These are phyloP conservation scores for Cucumis hystrix DNA, from an alignment of 306 rosid genomes.

Conservation along the genomic window DNA sequence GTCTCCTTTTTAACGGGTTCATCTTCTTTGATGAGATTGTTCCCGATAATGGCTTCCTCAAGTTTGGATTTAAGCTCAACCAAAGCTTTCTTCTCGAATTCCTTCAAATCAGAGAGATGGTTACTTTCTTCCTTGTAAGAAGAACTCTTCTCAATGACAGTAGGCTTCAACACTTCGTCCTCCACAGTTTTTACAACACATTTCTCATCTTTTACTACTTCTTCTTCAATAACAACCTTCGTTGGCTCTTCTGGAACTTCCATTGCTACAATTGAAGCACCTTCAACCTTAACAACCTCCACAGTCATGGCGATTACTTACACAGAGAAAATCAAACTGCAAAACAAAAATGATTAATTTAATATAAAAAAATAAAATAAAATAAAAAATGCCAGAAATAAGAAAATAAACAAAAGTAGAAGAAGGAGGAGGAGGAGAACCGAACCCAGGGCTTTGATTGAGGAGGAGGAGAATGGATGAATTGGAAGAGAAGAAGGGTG, in stretches of 20 bases:
- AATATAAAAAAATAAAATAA: too few species aligned
- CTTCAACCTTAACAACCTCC: slow-evolving; percentile 22
- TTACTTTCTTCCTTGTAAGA: slow-evolving; percentile 37
- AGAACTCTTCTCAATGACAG: slow-evolving; percentile 22
- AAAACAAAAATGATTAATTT: neutral
- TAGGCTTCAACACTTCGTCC: slow-evolving; percentile 6
- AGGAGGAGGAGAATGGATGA: neutral
- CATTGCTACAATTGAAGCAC: slow-evolving; percentile 11
- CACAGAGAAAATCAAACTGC: neutral
- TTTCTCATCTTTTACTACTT: neutral
- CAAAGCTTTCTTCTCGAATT: slow-evolving; percentile 25
- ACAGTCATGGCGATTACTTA: slow-evolving; percentile 26
- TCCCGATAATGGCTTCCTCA: slow-evolving; percentile 26
- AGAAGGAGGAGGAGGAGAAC: neutral
- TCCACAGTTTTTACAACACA: neutral
- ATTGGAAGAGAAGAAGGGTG: neutral
- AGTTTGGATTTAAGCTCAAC: slow-evolving; percentile 15
- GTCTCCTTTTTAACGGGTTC: slow-evolving; percentile 9
- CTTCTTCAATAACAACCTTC: slow-evolving; percentile 1
- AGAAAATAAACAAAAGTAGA: too few species aligned
- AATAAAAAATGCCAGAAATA: too few species aligned
- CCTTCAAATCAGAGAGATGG: slow-evolving; percentile 27
- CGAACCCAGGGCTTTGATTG: neutral
- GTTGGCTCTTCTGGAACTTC: slow-evolving; percentile 4
- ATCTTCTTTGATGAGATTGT: slow-evolving; percentile 11